A percentile compares a stretch with the other conserved stretches of the same genome.
These are phyloP conservation scores for Endocarpon pusillum DNA, from an alignment of 495 filamentous ascomycete species.

Conservation along the genomic window DNA sequence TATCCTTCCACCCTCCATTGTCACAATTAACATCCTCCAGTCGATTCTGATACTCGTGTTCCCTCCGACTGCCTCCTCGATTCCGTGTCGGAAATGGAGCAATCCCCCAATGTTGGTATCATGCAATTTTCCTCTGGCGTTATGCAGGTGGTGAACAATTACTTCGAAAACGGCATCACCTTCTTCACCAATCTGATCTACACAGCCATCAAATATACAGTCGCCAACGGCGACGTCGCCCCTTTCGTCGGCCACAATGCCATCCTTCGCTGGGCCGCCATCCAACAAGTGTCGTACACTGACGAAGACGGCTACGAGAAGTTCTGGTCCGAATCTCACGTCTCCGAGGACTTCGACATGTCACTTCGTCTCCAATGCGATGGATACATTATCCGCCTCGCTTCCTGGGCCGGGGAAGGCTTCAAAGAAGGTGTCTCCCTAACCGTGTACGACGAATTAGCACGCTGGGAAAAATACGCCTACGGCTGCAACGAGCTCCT, in stretches of 20 bases:
- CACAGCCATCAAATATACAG: slow-evolving; percentile 58
- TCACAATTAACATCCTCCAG: slow-evolving; percentile 3
- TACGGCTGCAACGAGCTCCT: slow-evolving; percentile 73
- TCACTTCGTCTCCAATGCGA: slow-evolving; percentile 57
- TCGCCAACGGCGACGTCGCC: slow-evolving; percentile 67
- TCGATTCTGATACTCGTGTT: slow-evolving; percentile 68
- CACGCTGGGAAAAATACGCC: slow-evolving; percentile 75
- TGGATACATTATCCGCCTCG: slow-evolving; percentile 61
- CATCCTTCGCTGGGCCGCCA: slow-evolving; percentile 60
- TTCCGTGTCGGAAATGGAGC: slow-evolving; percentile 65
- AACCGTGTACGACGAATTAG: slow-evolving; percentile 71
- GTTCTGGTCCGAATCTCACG: slow-evolving; percentile 69
- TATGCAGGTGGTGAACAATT: slow-evolving; percentile 62
- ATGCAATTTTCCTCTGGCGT: slow-evolving; percentile 69
- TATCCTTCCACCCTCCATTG: not conserved
- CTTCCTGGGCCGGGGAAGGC: slow-evolving; percentile 54
- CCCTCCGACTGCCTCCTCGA: slow-evolving; percentile 53
- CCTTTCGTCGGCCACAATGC: slow-evolving; percentile 65
- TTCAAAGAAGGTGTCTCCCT: slow-evolving; percentile 78
- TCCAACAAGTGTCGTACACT: slow-evolving; percentile 57
- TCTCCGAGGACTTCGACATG: slow-evolving; percentile 80
- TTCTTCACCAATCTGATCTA: slow-evolving; percentile 80
- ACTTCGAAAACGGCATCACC: slow-evolving; percentile 62
- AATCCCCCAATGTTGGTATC: slow-evolving; percentile 62
- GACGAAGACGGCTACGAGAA: slow-evolving; percentile 51